phyloP scores from a whole-genome alignment of 768 basidiomycete genomes.

The Hortiboletus flavorubellus region DNA sequence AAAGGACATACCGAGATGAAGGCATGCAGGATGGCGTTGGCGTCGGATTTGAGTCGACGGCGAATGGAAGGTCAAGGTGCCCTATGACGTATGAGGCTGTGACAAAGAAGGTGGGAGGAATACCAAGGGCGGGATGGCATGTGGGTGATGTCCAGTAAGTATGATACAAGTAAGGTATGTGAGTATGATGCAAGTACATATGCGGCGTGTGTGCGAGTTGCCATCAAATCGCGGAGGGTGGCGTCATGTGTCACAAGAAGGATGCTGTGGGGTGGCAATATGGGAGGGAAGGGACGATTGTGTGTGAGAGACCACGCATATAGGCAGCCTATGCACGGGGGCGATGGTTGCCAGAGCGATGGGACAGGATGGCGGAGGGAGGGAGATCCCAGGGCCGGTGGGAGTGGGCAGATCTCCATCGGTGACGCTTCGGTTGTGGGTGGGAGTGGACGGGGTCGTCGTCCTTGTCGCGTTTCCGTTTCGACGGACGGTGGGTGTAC shows the following conservation, averaged over 20 bases:
- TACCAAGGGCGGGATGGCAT: constrained; percentile 5
- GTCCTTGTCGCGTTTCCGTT: constrained; percentile 46
- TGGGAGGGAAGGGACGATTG: constrained; percentile 11
- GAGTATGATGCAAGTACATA: constrained; percentile 27
- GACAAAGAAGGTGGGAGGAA: not conserved
- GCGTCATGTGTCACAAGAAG: constrained; percentile 5
- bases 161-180: constrained; percentile 27
- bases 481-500: constrained; percentile 52
- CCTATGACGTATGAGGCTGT: constrained; percentile 27
- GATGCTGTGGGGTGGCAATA: constrained; percentile 6
- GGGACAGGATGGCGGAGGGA: not conserved
- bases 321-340: constrained; percentile 9
- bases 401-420: constrained; percentile 17
- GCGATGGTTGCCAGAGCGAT: constrained; percentile 21
- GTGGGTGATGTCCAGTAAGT: constrained; percentile 18
- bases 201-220: constrained; percentile 18
- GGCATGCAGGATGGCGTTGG: constrained; percentile 35
- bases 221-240: constrained; percentile 9
- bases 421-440: constrained; percentile 26
- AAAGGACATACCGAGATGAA: constrained; percentile 41
- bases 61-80: constrained; percentile 14
- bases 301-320: constrained; percentile 9
- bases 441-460: constrained; percentile 16
- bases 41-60: constrained; percentile 17
- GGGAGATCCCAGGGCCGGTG: constrained; percentile 11